These are phyloP conservation scores for Trichoderma erinaceum DNA, from an alignment of 495 filamentous ascomycete genomes.

Conservation along the genomic window DNA sequence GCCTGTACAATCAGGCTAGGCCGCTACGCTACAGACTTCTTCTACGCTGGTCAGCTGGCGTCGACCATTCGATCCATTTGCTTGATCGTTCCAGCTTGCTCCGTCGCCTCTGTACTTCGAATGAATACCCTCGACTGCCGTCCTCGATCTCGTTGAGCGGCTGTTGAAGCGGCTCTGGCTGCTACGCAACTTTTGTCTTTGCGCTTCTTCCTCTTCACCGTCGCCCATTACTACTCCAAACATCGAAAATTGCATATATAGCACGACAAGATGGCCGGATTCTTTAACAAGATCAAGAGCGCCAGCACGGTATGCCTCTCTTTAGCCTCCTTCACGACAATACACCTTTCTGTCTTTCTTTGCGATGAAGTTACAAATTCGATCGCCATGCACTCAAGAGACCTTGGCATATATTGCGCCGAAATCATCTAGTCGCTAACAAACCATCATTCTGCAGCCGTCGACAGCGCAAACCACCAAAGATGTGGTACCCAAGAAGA, in stretches of 20 bases:
- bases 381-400: not conserved
- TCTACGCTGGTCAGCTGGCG: not conserved
- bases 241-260: not conserved
- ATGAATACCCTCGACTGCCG: not conserved
- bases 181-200: not conserved
- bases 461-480: conserved; percentile 27
- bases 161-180: conserved; percentile 11
- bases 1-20: not conserved
- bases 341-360: not conserved
- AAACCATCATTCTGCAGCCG: not conserved
- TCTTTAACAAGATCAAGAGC: conserved; percentile 20
- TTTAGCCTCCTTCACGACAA: not conserved
- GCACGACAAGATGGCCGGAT: conserved; percentile 17
- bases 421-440: conserved; percentile 8
- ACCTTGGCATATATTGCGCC: not conserved
- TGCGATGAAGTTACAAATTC: not conserved
- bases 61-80: not conserved
- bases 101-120: not conserved
- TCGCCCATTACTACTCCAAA: not conserved
- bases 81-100: not conserved
- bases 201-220: not conserved
- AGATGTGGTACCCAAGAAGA: conserved; percentile 50
- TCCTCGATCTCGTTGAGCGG: not conserved
- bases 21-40: not conserved
- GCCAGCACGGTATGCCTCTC: conserved; percentile 18